These are phyloP conservation scores for Carex parvula DNA, from an alignment of 176 grass and related monocot genomes.

Conservation along the genomic window DNA sequence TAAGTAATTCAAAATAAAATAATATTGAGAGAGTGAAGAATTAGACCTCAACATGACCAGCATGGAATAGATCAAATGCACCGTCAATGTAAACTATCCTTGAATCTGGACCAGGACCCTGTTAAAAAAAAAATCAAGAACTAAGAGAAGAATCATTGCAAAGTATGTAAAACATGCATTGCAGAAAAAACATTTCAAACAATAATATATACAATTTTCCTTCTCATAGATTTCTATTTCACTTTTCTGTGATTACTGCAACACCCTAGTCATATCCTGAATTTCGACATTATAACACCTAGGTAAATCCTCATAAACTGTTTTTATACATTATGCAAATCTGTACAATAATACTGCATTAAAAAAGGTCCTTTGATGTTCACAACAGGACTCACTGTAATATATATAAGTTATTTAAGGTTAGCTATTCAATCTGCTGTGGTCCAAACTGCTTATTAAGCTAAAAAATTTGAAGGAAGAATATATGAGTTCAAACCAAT, in stretches of 20 bases:
- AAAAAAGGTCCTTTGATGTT: neutral
- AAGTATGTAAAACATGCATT: slow-evolving; percentile 7
- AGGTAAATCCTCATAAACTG: neutral
- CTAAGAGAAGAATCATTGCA: slow-evolving; percentile 23
- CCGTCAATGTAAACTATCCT: slow-evolving; percentile 91
- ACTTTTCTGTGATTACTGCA: neutral
- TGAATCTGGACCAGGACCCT: slow-evolving; percentile 88
- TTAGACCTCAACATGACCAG: slow-evolving; percentile 92
- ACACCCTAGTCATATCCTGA: neutral
- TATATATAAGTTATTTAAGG: neutral
- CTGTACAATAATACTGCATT: neutral
- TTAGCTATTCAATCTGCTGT: neutral
- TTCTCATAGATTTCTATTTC: slow-evolving; percentile 14
- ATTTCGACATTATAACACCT: neutral
- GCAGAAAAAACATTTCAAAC: neutral
- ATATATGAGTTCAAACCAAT: neutral
- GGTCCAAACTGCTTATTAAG: neutral
- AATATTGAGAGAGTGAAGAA: slow-evolving; percentile 18
- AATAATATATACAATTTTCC: slow-evolving; percentile 16
- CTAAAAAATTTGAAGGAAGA: neutral
- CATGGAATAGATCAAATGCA: slow-evolving; percentile 95
- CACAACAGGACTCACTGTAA: neutral
- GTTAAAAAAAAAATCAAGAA: slow-evolving; percentile 26
- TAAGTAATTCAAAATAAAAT: neutral
- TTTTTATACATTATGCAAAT: slow-evolving; percentile 3